These are phyloP conservation scores for Pittosporum tobira DNA, from an alignment of 129 eudicot genomes.

Conservation along the genomic window DNA sequence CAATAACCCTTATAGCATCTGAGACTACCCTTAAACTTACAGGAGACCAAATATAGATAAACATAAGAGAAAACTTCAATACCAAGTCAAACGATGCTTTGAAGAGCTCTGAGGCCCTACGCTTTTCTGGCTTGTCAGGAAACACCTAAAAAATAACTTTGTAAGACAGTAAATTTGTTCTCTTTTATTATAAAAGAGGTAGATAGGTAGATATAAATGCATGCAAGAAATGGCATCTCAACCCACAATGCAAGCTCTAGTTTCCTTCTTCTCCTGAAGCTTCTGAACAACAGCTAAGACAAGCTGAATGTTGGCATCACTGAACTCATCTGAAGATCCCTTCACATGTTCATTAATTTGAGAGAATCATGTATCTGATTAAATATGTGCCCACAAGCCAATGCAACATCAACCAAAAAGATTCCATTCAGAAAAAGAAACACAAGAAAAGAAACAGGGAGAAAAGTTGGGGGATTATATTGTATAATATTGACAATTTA, in stretches of 20 bases:
- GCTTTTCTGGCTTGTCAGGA: constrained; percentile 95
- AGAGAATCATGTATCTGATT: constrained; percentile 19
- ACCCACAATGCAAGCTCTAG: constrained; percentile 77
- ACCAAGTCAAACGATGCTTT: constrained; percentile 88
- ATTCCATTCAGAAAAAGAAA: not conserved
- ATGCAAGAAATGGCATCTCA: not conserved
- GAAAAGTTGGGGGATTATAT: not conserved
- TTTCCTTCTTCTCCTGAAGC: constrained; percentile 67
- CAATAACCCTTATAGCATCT: not conserved
- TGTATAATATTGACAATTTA: not conserved
- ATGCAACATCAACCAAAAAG: not conserved
- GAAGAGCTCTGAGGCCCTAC: constrained; percentile 85
- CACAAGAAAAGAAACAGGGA: not conserved
- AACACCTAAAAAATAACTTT: constrained; percentile 50
- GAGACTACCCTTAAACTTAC: not conserved
- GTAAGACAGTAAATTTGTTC: constrained; percentile 1
- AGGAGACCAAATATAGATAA: not conserved
- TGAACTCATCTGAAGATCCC: constrained; percentile 98
- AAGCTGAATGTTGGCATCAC: constrained; percentile 95
- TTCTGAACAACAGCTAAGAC: constrained; percentile 74
- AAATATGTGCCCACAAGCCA: constrained; percentile 7
- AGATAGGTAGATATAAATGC: constrained; percentile 2
- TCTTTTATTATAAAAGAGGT: not conserved
- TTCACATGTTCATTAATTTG: constrained; percentile 42
- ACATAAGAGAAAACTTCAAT: constrained; percentile 8